Base-by-base conservation (phyloP, 257 asterid species). In the Gardenia jasminoides region DNA sequence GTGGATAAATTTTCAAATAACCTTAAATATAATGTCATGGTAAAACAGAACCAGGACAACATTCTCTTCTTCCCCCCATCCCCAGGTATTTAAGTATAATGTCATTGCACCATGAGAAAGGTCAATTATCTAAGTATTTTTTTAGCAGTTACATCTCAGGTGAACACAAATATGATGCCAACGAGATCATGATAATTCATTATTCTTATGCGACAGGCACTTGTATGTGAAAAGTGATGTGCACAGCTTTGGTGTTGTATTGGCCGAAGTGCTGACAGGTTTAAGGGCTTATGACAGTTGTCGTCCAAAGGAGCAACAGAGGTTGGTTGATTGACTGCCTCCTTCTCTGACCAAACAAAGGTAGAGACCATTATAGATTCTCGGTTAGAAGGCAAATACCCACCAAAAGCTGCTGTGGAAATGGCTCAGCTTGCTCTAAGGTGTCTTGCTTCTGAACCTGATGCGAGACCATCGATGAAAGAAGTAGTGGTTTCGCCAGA, bases 231-330 rank as follows among this genome's bases (percentile, higher is more conserved):
- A 92, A 87, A 90, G 97, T 59, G 94, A 92, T 1, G 97, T 92
- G n/a, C 90, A 89, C 62, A 88, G 91, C 11, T 92, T 90, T 72
- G 97, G 97, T 5, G 91, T 92, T 26, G 92, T 89, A 17, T 36
- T 92, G 73, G 91, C 88, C 36, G 97, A 92, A 72, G 83, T 92
- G 86, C 86, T 92, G 1, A 92, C 97, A 6, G 97, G 94, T 10
- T 61, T 90, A 39, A 83, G 92, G 28, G 87, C 91, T 2, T 82
- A 90, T 6, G 96, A 92, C 76, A 10, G 74, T 3, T 85, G 41
- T 54, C 92, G 96, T 10, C 96, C 96, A 4, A 56, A 43, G 5
- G 83, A 81, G 73, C 91, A 90, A 64, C 92, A 87, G 1, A 80
- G 80, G 31, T 85, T 90, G 81, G 84, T 83, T 11, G 94, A 89